phyloP scores from a whole-genome alignment of 495 filamentous ascomycete species.

The Penicillium riverlandense region DNA sequence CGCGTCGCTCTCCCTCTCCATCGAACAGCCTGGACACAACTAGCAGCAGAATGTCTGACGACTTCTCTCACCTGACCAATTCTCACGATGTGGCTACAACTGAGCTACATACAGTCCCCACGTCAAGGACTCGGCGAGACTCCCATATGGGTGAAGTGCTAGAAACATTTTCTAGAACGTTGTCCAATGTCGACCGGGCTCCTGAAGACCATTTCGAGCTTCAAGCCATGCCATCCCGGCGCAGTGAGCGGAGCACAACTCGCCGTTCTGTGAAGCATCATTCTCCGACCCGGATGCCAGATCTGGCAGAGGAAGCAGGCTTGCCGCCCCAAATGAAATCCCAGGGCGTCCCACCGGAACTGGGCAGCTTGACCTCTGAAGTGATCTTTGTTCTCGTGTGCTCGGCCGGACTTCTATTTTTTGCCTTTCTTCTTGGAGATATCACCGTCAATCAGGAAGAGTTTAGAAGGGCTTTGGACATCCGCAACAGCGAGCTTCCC shows the following conservation, averaged over 20 bases:
- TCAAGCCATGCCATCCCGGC: slow-evolving; percentile 4
- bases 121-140: slow-evolving; percentile 5
- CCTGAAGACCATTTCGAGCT: slow-evolving; percentile 3
- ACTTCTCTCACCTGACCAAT: neutral
- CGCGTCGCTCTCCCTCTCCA: no score
- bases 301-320: slow-evolving; percentile 9
- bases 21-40: no score
- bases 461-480: slow-evolving; percentile 27
- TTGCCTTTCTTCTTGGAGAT: slow-evolving; percentile 35
- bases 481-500: slow-evolving; percentile 28
- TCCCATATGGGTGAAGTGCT: slow-evolving; percentile 14
- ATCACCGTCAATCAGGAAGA: slow-evolving; percentile 29
- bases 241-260: slow-evolving; percentile 6
- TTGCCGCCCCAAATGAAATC: slow-evolving; percentile 1
- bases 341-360: slow-evolving; percentile 16
- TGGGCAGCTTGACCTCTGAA: slow-evolving; percentile 20
- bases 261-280: slow-evolving; percentile 2
- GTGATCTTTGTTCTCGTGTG: slow-evolving; percentile 37
- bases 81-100: slow-evolving; percentile 6
- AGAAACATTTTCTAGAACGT: slow-evolving; percentile 7
- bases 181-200: slow-evolving; percentile 1
- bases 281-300: slow-evolving; percentile 6
- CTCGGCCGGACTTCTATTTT: slow-evolving; percentile 35
- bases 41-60: slow-evolving; percentile 2
- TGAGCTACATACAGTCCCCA: slow-evolving; percentile 7